Evolutionary conservation across 2,329 filamentous ascomycete species (phyloP), one percentile per base, ranked within the genome.

Genomic region (Dactylellina parvicollis): DNA sequence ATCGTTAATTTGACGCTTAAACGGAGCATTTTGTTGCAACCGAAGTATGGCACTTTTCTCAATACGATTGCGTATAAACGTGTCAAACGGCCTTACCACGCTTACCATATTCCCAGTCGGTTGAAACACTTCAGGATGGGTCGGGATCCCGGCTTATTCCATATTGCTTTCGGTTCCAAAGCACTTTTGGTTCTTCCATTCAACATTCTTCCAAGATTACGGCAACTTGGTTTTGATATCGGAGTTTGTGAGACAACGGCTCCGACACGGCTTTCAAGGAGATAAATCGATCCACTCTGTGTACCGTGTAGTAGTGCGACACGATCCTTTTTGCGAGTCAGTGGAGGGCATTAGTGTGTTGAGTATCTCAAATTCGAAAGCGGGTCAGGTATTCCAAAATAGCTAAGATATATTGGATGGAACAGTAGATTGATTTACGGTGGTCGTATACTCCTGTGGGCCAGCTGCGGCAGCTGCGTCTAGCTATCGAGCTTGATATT

Each of bases 1-100:
- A 57, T 61, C 56, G 46, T 62, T 50, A 72, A 72, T 72, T 64
- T 72, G 59, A 65, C 67, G 57, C 59, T 57, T 52, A 57, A 59
- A 62, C 49, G 47, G 59, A 60, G 67, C 30, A 46, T 57, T 72
- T 64, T 47, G 49, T 60, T 46, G 61, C 57, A 65, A 52, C 44
- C 44, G 59, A 57, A 54, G 60, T 44, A 46, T 54, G 30, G 42
- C 38, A 30, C 12, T 47, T 32, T 60, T 9, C 28, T 32, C 30
- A 34, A 52, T 7, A 56, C 4, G 14, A 34, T 61, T 28, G 49
- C 49, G 50, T 40, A 46, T 7, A 22, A 3, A 20, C 22, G 28
- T 26, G 28, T 42, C 18, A 57, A 65, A 65, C 61, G 61, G 61
- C 14, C 20, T 55, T 22, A 49, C 38, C 34, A 42, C 18, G 18